Conservation (phyloP, 495 filamentous ascomycete genomes). For the Penicillium salamii region DNA sequence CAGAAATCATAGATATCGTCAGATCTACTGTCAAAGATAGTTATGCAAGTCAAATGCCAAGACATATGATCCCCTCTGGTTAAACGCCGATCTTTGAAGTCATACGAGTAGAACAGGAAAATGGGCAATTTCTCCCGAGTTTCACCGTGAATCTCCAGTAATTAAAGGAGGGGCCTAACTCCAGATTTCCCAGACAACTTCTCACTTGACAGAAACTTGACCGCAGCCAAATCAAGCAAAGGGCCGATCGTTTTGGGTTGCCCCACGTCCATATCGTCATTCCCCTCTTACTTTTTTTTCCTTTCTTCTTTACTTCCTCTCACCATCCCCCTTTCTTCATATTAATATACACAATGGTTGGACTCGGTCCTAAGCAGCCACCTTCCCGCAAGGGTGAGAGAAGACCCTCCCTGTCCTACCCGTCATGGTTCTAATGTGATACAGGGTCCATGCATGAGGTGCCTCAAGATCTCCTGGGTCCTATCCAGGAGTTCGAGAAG, state of each 20-base stretch:
- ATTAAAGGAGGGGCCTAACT: too few relatives aligned
- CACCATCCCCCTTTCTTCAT: not conserved
- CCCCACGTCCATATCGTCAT: constrained; percentile 31
- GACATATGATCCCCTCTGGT: not conserved
- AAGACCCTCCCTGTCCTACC: constrained; percentile 28
- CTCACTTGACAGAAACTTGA: constrained; percentile 3
- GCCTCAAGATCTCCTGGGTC: constrained; percentile 77
- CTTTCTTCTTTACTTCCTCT: not conserved
- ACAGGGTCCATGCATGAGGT: constrained; percentile 75
- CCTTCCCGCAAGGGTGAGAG: constrained; percentile 77
- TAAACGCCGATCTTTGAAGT: not conserved
- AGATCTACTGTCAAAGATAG: not conserved
- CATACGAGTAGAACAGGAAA: not conserved
- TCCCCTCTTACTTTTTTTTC: constrained; percentile 3
- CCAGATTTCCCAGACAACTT: too few relatives aligned
- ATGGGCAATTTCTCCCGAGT: not conserved
- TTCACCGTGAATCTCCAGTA: too few relatives aligned
- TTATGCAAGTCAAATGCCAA: constrained; percentile 5
- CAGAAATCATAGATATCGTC: too few relatives aligned
- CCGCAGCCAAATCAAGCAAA: constrained; percentile 28
- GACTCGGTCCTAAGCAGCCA: constrained; percentile 66
- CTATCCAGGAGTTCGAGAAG: constrained; percentile 85
- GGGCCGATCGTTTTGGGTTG: constrained; percentile 13
- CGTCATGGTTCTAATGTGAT: constrained; percentile 26
- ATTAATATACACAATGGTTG: constrained; percentile 61